phyloP scores from a whole-genome alignment of 805 yeast genomes.

The Starmerella floris region DNA sequence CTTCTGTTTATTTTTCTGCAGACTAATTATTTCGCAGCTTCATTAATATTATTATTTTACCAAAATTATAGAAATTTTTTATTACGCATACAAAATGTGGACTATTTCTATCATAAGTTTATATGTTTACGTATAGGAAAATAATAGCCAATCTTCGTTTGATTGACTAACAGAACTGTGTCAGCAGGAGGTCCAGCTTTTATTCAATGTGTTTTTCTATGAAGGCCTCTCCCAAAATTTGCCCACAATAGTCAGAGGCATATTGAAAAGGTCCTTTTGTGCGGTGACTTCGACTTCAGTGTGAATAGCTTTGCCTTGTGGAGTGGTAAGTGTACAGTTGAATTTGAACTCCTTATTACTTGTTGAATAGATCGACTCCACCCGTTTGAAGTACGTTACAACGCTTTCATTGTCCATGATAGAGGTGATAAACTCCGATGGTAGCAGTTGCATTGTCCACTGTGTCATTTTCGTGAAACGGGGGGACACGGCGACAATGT shows the following conservation, averaged over 20 bases:
- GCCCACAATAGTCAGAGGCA: constrained; percentile 94
- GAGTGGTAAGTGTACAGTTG: constrained; percentile 58
- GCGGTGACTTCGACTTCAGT: constrained; percentile 87
- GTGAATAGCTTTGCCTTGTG: constrained; percentile 33
- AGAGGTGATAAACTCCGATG: constrained; percentile 39
- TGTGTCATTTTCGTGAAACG: constrained; percentile 87
- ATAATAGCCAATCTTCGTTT: too few species aligned
- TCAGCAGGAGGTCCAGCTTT: too few species aligned
- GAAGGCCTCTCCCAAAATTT: constrained; percentile 45
- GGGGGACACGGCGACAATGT: constrained; percentile 87
- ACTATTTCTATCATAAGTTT: too few species aligned
- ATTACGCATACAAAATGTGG: too few species aligned
- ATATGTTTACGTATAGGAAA: too few species aligned
- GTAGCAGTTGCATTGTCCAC: constrained; percentile 61
- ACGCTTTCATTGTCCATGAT: constrained; percentile 79
- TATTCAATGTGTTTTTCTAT: too few species aligned
- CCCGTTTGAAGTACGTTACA: constrained; percentile 73
- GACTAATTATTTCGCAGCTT: too few species aligned
- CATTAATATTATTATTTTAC: too few species aligned
- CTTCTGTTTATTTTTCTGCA: too few species aligned
- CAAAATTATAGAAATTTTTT: too few species aligned
- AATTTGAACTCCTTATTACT: constrained; percentile 70
- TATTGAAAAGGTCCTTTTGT: constrained; percentile 87
- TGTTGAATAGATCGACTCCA: constrained; percentile 76
- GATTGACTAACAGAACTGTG: too few species aligned